Base-by-base conservation (phyloP, 805 yeast species). In the Lachancea meyersii region DNA sequence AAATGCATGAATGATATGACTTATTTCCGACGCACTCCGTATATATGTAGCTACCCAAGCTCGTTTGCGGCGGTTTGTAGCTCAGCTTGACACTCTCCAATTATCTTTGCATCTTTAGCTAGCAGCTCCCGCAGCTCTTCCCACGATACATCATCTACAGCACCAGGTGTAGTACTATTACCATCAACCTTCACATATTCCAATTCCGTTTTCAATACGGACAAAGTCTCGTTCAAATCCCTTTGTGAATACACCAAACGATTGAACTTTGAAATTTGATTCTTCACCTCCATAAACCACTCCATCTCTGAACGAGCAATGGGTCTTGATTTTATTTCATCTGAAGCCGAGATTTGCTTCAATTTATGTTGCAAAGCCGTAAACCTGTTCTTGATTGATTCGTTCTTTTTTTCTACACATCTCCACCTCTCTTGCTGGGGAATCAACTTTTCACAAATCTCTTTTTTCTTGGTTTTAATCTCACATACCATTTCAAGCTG, bases 221-320 rank as follows among this genome's bases (percentile, higher is more conserved):
- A 36, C 4, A 69, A 45, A 14, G 63, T 65, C 16, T 63, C 63
- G 20, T 54, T 47, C 22, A 60, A 42, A 5, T 45, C 44, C 26
- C 47, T 48, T 38, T 54, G 64, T 35, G 50, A 53, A 14, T 53
- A 52, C 1, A 65, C 64, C 26, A 57, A 54, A 8, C 49, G 48
- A 48, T 67, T 67, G 52, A 67, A 64, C 10, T 49, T 45, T 3
- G 53, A 24, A 0, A 63, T 62, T 20, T 61, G 61, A 10, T 47
- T 51, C 34, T 59, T 63, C 7, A 76, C 57, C 49, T 73, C 77
- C 24, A 55, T 61, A 43, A 71, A 64, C 78, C 79, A 76, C 20
- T 49, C 56, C 40, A 60, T 57, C 51, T 76, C 81, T 9, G 65
- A 55, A 3, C 56, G 57, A 38, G 69, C 64, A 24, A 75, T 50